phyloP scores from a whole-genome alignment of 306 rosid species.

The Dryas drummondii region DNA sequence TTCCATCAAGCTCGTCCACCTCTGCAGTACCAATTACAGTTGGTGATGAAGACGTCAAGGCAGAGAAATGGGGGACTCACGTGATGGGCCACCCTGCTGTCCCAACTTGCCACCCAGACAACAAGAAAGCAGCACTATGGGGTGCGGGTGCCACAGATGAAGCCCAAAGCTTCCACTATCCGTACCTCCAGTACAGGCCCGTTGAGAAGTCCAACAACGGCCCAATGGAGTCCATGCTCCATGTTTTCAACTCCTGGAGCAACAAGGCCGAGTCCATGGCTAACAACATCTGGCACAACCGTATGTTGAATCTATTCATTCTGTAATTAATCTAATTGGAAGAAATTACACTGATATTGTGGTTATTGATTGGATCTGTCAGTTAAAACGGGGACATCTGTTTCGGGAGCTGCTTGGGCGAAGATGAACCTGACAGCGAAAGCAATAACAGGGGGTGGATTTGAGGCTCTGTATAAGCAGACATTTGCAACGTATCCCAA shows the following conservation, averaged over 20 bases:
- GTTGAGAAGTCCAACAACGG: constrained; percentile 30
- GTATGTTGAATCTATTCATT: constrained; percentile 15
- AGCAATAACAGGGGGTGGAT: constrained; percentile 56
- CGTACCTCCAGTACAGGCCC: constrained; percentile 44
- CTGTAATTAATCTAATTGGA: no score
- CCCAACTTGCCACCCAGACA: constrained; percentile 47
- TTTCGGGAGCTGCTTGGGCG: constrained; percentile 53
- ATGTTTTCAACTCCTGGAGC: constrained; percentile 51
- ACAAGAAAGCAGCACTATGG: constrained; percentile 57
- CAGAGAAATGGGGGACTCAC: constrained; percentile 57
- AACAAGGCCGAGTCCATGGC: constrained; percentile 54
- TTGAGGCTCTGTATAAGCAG: constrained; percentile 46
- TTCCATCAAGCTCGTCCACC: constrained; percentile 10
- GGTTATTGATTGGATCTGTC: constrained; percentile 2
- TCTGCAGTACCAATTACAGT: not conserved
- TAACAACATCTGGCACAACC: constrained; percentile 55
- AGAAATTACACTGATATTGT: no score
- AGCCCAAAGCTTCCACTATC: constrained; percentile 38
- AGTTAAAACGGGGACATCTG: constrained; percentile 50
- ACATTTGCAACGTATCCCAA: constrained; percentile 37
- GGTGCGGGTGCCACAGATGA: constrained; percentile 26
- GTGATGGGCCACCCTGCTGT: constrained; percentile 52
- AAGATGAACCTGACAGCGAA: constrained; percentile 51
- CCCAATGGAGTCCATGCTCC: constrained; percentile 36
- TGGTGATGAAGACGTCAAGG: constrained; percentile 6